These are phyloP conservation scores for Diaporthe citriasiana DNA, from an alignment of 2,329 filamentous ascomycete genomes.

Conservation along the genomic window DNA sequence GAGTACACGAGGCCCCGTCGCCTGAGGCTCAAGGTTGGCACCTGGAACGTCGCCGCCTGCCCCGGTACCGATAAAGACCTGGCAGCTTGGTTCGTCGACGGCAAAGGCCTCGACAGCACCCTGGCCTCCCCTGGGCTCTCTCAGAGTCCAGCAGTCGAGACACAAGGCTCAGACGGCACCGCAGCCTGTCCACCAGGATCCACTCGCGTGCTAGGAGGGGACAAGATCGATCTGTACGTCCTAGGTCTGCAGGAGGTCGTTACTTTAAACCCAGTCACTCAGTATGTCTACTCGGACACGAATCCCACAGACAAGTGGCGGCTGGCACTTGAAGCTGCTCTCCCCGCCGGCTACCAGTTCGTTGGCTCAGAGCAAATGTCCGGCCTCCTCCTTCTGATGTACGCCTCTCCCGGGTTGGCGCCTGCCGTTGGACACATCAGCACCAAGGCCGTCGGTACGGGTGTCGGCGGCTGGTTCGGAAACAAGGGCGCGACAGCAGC, in stretches of 20 bases:
- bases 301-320: slow-evolving; percentile 84
- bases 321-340: slow-evolving; percentile 76
- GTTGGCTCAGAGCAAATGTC: slow-evolving; percentile 88
- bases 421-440: slow-evolving; percentile 85
- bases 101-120: slow-evolving; percentile 76
- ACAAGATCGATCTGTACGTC: slow-evolving; percentile 89
- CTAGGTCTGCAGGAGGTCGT: slow-evolving; percentile 94
- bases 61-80: slow-evolving; percentile 90
- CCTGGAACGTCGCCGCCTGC: slow-evolving; percentile 93
- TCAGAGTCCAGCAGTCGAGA: slow-evolving; percentile 55
- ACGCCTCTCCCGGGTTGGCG: slow-evolving; percentile 83
- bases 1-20: slow-evolving; percentile 84
- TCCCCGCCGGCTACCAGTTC: slow-evolving; percentile 83
- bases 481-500: slow-evolving; percentile 94
- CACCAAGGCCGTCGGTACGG: slow-evolving; percentile 87
- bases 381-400: slow-evolving; percentile 86
- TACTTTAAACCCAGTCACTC: slow-evolving; percentile 83
- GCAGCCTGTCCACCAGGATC: slow-evolving; percentile 50
- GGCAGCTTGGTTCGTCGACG: slow-evolving; percentile 87
- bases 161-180: slow-evolving; percentile 43
- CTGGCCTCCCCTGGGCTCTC: slow-evolving; percentile 69
- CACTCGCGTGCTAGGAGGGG: slow-evolving; percentile 66
- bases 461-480: slow-evolving; percentile 91
- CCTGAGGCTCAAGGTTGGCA: slow-evolving; percentile 89
- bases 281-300: slow-evolving; percentile 84